These are phyloP conservation scores for Canariomyces notabilis DNA, from an alignment of 2,329 filamentous ascomycete genomes.

Conservation along the genomic window DNA sequence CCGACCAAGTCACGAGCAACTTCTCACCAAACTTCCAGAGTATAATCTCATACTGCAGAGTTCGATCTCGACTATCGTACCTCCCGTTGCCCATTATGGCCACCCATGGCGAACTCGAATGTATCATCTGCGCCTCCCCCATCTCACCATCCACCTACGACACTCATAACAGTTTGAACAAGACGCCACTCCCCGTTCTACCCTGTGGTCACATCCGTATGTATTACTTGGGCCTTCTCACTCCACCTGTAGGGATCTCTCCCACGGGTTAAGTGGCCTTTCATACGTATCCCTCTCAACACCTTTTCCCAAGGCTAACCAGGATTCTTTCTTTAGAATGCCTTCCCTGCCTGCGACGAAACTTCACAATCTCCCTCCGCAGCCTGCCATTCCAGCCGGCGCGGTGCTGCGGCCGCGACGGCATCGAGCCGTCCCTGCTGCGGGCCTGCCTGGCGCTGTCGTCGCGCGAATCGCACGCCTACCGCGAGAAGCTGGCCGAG, in stretches of 20 bases:
- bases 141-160: background rate
- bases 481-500: conserved; percentile 18
- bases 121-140: background rate
- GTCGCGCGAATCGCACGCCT: conserved; percentile 1
- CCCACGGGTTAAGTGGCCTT: no score
- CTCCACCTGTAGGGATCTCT: no score
- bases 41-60: no score
- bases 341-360: conserved; percentile 12
- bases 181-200: background rate
- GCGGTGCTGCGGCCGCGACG: conserved; percentile 14
- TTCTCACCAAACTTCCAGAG: background rate
- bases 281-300: background rate
- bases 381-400: conserved; percentile 14
- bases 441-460: conserved; percentile 1
- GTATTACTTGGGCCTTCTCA: no score
- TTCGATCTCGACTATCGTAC: no score
- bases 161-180: no score
- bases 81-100: background rate
- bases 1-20: background rate
- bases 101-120: background rate
- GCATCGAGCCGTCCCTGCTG: conserved; percentile 4
- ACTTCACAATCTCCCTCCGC: conserved; percentile 5
- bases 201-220: background rate
- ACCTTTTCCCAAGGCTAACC: background rate
- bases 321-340: conserved; percentile 1